A percentile compares a stretch with the other conserved stretches of the same genome.
Evolutionary conservation across 1,284 basidiomycete species (phyloP).

Genomic region (Albatrellus sp.): DNA sequence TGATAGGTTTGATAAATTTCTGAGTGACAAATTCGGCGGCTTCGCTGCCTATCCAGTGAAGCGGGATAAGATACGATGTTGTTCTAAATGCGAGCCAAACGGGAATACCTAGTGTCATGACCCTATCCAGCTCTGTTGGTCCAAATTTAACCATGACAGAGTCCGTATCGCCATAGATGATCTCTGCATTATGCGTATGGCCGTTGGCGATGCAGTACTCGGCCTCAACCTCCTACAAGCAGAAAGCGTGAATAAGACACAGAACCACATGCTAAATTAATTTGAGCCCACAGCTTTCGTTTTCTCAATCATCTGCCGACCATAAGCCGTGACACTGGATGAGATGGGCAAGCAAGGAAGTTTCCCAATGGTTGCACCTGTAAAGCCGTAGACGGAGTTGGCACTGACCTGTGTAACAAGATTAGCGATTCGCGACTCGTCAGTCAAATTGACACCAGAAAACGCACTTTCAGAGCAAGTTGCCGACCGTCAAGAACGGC

Average conservation of each 20-base stretch:
- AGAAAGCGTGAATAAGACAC: not conserved
- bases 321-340: conserved; percentile 86
- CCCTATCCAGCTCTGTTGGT: conserved; percentile 68
- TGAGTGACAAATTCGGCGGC: conserved; percentile 88
- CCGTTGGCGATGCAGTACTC: conserved; percentile 83
- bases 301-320: conserved; percentile 94
- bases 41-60: conserved; percentile 56
- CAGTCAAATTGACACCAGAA: not conserved
- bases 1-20: conserved; percentile 91
- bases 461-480: conserved; percentile 75
- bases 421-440: not conserved
- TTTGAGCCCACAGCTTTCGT: conserved; percentile 62
- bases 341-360: conserved; percentile 90
- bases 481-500: conserved; percentile 93
- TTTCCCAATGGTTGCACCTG: conserved; percentile 91
- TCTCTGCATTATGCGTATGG: conserved; percentile 74
- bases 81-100: not conserved
- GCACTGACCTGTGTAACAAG: conserved; percentile 65
- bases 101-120: conserved; percentile 78
- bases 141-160: conserved; percentile 97
- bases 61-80: not conserved
- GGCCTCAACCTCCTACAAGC: conserved; percentile 68
- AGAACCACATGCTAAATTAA: not conserved
- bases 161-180: conserved; percentile 96
- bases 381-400: conserved; percentile 97